phyloP scores from a whole-genome alignment of 2,329 filamentous ascomycete genomes.

The Neofusicoccum cordaticola region DNA sequence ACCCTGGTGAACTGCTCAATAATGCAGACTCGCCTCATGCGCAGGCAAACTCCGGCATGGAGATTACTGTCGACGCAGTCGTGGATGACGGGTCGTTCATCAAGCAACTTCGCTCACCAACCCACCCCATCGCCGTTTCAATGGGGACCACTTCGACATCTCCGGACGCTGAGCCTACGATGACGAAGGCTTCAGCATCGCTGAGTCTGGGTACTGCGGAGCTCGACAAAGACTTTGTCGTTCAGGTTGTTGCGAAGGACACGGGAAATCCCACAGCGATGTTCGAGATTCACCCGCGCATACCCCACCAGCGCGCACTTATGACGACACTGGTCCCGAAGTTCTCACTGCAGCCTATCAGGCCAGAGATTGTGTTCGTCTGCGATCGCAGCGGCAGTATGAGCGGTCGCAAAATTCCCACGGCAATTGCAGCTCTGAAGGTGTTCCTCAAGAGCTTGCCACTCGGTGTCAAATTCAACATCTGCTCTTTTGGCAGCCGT shows the following conservation, averaged over 20 bases:
- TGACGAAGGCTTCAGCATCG: conserved; percentile 61
- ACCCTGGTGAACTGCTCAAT: conserved; percentile 36
- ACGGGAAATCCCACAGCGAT: conserved; percentile 61
- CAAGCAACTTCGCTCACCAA: conserved; percentile 63
- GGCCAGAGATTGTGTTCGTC: conserved; percentile 67
- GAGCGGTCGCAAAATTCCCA: conserved; percentile 49
- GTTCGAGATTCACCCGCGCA: conserved; percentile 62
- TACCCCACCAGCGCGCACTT: conserved; percentile 61
- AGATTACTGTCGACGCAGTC: conserved; percentile 58
- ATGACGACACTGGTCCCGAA: conserved; percentile 71
- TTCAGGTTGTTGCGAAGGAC: conserved; percentile 62
- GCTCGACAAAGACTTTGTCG: conserved; percentile 64
- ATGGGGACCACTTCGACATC: conserved; percentile 58
- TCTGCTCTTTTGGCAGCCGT: conserved; percentile 61
- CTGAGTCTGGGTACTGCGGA: conserved; percentile 53
- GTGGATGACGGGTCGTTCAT: conserved; percentile 58
- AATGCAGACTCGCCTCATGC: conserved; percentile 14
- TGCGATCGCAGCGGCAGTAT: conserved; percentile 71
- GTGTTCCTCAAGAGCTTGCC: conserved; percentile 67
- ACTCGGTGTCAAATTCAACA: conserved; percentile 65
- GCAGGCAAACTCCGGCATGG: conserved; percentile 40
- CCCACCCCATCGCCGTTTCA: conserved; percentile 64
- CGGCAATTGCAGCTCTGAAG: conserved; percentile 56
- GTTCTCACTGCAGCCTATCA: conserved; percentile 58
- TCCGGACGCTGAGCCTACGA: conserved; percentile 47